A percentile compares a stretch with the other conserved stretches of the same genome.
phyloP scores from a whole-genome alignment of 2,329 filamentous ascomycete genomes.

The Tolypocladium ovalisporum region DNA sequence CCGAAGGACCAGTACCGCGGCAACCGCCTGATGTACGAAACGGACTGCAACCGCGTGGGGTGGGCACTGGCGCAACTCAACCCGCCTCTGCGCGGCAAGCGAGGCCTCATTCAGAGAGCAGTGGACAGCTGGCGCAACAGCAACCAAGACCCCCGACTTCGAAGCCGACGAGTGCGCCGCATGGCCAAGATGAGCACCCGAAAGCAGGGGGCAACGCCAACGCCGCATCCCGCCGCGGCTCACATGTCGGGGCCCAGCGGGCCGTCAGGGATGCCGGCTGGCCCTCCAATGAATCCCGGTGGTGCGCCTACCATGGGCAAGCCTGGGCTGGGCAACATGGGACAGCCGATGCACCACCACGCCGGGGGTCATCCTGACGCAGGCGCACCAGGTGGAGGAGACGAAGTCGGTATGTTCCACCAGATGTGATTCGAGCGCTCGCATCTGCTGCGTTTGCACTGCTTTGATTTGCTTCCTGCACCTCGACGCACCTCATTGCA shows the following conservation, averaged over 20 bases:
- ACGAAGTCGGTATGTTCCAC: constrained; percentile 98
- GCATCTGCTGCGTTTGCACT: constrained; percentile 29
- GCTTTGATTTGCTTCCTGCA: constrained; percentile 13
- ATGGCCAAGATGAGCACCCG: constrained; percentile 94
- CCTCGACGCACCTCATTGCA: constrained; percentile 8
- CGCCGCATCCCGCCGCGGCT: constrained; percentile 41
- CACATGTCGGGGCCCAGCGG: constrained; percentile 61
- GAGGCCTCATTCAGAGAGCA: constrained; percentile 89
- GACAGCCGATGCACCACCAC: constrained; percentile 55
- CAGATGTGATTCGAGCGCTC: constrained; percentile 59
- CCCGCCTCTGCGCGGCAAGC: constrained; percentile 79
- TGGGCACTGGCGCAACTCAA: constrained; percentile 95
- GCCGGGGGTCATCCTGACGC: constrained; percentile 31
- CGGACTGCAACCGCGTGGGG: constrained; percentile 98
- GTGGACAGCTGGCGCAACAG: constrained; percentile 99
- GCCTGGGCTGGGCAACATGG: constrained; percentile 56
- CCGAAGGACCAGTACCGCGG: constrained; percentile 93
- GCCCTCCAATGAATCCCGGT: constrained; percentile 50
- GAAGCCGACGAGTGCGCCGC: constrained; percentile 82
- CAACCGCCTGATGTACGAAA: constrained; percentile 92
- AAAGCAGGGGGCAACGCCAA: constrained; percentile 54
- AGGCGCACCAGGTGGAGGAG: constrained; percentile 53
- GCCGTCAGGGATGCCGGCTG: constrained; percentile 52
- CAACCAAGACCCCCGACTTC: constrained; percentile 86
- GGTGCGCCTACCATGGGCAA: constrained; percentile 48